Percentiles rank a stretch among this genome's conserved stretches.
Evolutionary conservation across 768 basidiomycete species (phyloP).

Genomic region (Sporobolomyces phaffii): DNA sequence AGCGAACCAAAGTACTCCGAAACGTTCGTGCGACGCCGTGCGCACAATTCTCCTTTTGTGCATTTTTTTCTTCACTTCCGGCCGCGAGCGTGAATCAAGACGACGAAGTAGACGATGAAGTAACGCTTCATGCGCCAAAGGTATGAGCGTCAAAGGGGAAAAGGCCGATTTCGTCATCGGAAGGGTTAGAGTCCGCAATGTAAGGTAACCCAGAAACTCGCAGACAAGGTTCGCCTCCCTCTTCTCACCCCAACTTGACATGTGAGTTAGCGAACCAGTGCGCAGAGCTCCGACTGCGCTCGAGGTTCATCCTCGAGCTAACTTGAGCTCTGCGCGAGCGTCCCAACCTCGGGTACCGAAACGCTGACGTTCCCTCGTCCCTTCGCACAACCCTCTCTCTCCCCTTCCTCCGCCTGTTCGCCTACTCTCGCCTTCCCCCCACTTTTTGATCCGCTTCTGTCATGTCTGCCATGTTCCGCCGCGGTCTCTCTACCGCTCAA

Average conservation of each 20-base stretch:
- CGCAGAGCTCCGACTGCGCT: not conserved
- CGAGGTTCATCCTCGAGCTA: not conserved
- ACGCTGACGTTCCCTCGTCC: conserved; percentile 1
- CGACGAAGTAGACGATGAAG: no score
- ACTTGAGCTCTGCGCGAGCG: not conserved
- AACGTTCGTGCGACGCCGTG: no score
- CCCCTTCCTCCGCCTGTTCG: not conserved
- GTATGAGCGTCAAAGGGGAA: no score
- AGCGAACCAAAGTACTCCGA: no score
- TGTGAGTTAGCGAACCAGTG: not conserved
- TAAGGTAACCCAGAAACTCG: no score
- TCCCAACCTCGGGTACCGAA: not conserved
- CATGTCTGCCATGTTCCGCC: conserved; percentile 31
- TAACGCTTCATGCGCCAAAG: no score
- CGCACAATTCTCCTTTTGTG: no score
- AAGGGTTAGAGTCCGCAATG: no score
- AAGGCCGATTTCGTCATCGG: no score
- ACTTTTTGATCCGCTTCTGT: not conserved
- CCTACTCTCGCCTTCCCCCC: not conserved
- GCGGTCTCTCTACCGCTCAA: conserved; percentile 29
- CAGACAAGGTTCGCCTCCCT: not conserved
- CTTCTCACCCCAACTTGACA: not conserved
- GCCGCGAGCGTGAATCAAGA: no score
- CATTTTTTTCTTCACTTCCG: no score
- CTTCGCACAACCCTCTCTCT: not conserved